phyloP scores from a whole-genome alignment of 2,329 filamentous ascomycete species.

The Cercospora berteroae region DNA sequence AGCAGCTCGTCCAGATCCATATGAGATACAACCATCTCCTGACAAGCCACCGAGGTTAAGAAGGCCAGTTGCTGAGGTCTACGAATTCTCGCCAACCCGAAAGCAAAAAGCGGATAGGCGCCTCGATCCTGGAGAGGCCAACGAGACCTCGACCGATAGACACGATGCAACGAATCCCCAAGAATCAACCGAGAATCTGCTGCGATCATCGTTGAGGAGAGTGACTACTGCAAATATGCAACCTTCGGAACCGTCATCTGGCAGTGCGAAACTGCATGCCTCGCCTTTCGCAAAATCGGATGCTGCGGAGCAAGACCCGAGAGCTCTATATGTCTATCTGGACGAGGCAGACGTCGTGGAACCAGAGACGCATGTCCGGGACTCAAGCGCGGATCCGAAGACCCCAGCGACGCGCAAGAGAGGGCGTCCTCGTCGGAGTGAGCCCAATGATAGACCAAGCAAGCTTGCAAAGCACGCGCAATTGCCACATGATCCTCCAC shows the following conservation, averaged over 20 bases:
- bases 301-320: neutral
- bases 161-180: neutral
- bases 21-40: neutral
- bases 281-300: neutral
- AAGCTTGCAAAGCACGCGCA: neutral
- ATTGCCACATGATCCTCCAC: neutral
- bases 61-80: neutral
- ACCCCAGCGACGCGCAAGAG: neutral
- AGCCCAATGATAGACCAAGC: neutral
- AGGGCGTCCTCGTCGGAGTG: neutral
- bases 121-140: neutral
- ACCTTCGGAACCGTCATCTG: neutral
- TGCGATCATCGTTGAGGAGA: neutral
- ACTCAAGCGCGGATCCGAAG: neutral
- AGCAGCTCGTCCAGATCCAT: conserved; percentile 4
- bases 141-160: neutral
- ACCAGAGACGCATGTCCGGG: neutral
- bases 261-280: neutral
- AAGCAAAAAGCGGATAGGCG: neutral
- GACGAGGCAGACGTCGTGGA: neutral
- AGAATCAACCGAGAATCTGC: neutral
- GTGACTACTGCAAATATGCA: neutral
- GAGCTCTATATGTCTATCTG: neutral
- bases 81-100: neutral
- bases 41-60: neutral